These are phyloP conservation scores for Fusarium decemcellulare DNA, from an alignment of 2,329 filamentous ascomycete species.

Conservation along the genomic window DNA sequence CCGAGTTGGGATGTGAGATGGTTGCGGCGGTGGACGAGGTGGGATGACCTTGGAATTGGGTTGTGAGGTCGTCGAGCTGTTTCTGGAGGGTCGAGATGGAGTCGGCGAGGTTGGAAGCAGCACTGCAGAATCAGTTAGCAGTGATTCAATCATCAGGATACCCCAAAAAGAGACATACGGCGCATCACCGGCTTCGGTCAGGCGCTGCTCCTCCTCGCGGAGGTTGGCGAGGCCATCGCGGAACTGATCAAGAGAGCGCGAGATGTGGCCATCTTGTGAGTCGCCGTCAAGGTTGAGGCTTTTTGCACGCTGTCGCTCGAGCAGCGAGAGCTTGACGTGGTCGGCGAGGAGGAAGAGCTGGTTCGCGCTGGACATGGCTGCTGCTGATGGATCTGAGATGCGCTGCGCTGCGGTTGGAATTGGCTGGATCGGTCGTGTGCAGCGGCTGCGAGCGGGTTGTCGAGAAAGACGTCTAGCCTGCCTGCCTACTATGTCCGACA, in stretches of 20 bases:
- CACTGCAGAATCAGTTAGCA: conserved; percentile 51
- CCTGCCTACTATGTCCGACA: background rate
- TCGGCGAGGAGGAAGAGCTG: conserved; percentile 95
- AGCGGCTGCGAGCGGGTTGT: background rate
- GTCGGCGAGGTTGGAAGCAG: conserved; percentile 68
- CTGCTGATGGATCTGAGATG: background rate
- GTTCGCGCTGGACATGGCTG: conserved; percentile 65
- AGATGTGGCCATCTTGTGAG: conserved; percentile 90
- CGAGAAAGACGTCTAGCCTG: background rate
- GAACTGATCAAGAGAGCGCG: conserved; percentile 88
- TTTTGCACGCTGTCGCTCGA: conserved; percentile 90
- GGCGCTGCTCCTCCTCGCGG: conserved; percentile 73
- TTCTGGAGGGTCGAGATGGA: conserved; percentile 78
- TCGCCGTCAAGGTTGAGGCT: conserved; percentile 84
- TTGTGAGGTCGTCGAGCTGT: conserved; percentile 82
- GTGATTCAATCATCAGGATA: background rate
- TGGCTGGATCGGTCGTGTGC: conserved; percentile 7
- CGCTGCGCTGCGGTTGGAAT: background rate
- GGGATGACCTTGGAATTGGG: conserved; percentile 82
- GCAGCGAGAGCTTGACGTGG: conserved; percentile 95
- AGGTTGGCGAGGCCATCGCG: conserved; percentile 82
- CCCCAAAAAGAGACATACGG: conserved; percentile 59
- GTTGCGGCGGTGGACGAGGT: conserved; percentile 64
- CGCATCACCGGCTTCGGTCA: conserved; percentile 75
- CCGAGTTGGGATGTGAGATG: conserved; percentile 75